A percentile compares a stretch with the other conserved stretches of the same genome.
These are phyloP conservation scores for Aciculosporium take DNA, from an alignment of 2,329 filamentous ascomycete species.

Conservation along the genomic window DNA sequence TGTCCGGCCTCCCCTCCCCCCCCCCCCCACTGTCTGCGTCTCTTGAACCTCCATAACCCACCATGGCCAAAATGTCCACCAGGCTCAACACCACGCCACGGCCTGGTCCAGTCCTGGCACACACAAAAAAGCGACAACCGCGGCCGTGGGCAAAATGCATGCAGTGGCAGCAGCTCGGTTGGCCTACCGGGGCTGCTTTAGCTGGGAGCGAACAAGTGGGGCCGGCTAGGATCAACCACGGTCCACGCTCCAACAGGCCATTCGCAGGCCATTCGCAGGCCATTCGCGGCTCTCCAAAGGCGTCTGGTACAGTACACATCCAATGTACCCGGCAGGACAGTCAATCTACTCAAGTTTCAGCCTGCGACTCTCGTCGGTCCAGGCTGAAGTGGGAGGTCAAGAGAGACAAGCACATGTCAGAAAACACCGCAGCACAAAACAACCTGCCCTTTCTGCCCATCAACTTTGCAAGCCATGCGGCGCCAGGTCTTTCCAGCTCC, in stretches of 20 bases:
- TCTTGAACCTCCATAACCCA: conserved; percentile 4
- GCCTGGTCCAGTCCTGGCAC: not conserved
- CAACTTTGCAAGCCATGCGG: not conserved
- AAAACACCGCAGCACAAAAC: conserved; percentile 10
- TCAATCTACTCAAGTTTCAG: not conserved
- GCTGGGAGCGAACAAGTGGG: conserved; percentile 10
- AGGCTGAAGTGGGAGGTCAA: not conserved
- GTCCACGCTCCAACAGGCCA: not conserved
- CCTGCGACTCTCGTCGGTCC: not conserved
- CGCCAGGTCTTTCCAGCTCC: conserved; percentile 1
- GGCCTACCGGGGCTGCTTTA: conserved; percentile 6
- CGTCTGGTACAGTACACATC: too few relatives aligned
- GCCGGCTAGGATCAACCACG: conserved; percentile 5
- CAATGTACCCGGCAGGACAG: not conserved
- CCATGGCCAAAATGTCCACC: conserved; percentile 2
- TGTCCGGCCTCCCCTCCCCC: too few relatives aligned
- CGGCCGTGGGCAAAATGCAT: conserved; percentile 3
- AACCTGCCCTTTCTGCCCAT: too few relatives aligned
- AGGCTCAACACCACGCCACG: conserved; percentile 1
- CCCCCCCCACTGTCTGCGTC: not conserved
- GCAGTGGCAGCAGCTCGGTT: too few relatives aligned
- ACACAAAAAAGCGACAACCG: not conserved
- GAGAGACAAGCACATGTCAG: conserved; percentile 12
- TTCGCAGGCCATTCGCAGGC: too few relatives aligned
- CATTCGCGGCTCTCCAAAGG: too few relatives aligned